Percentiles rank a stretch among this genome's conserved stretches.
phyloP scores from a whole-genome alignment of 257 asterid genomes.

The Scutellaria galericulata region DNA sequence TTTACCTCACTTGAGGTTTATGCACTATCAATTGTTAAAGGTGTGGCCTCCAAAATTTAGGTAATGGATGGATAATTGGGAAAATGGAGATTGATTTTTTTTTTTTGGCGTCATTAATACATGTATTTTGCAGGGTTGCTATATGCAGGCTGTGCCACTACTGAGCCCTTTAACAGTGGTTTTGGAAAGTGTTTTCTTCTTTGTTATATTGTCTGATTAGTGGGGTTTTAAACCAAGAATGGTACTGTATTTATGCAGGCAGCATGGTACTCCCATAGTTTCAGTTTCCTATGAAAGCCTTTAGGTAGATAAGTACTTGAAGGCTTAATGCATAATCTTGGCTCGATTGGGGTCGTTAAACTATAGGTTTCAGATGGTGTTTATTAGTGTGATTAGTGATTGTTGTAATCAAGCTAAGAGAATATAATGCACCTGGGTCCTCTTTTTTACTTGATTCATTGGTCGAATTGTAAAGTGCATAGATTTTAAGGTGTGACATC shows the following conservation, averaged over 20 bases:
- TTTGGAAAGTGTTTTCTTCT: not conserved
- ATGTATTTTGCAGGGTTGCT: slow-evolving; percentile 20
- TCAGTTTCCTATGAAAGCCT: not conserved
- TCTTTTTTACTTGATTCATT: slow-evolving; percentile 13
- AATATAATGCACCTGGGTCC: slow-evolving; percentile 3
- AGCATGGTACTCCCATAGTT: slow-evolving; percentile 16
- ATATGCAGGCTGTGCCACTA: slow-evolving; percentile 12
- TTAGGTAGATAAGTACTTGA: not conserved
- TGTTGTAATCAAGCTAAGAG: slow-evolving; percentile 4
- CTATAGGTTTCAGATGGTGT: not conserved
- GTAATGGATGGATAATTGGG: slow-evolving; percentile 18
- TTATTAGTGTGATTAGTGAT: slow-evolving; percentile 15
- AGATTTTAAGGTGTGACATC: not conserved
- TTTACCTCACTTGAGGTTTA: slow-evolving; percentile 3
- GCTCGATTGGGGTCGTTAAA: not conserved
- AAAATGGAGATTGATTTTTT: slow-evolving; percentile 27
- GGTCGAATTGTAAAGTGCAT: slow-evolving; percentile 3
- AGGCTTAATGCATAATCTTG: slow-evolving; percentile 6
- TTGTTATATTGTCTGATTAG: slow-evolving; percentile 20
- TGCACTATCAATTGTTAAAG: slow-evolving; percentile 20
- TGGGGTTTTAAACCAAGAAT: not conserved
- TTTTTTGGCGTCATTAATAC: not conserved
- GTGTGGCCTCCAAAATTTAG: slow-evolving; percentile 20
- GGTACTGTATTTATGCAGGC: not conserved
- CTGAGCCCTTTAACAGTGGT: slow-evolving; percentile 5